These are phyloP conservation scores for Linum tenue DNA, from an alignment of 345 rosid genomes.

Conservation along the genomic window DNA sequence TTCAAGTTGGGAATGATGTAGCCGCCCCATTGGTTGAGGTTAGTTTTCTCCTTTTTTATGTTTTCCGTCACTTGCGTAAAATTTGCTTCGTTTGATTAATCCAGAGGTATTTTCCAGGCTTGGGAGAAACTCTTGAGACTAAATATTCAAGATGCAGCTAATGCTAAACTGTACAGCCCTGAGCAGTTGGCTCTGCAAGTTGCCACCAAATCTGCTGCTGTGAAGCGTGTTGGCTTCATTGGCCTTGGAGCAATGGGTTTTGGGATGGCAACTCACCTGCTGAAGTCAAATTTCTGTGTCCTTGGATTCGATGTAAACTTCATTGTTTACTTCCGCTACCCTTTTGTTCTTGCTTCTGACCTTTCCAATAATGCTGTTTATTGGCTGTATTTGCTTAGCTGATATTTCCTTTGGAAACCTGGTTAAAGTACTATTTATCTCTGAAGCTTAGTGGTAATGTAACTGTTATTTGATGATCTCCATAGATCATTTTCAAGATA, in stretches of 20 bases:
- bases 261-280: slow-evolving; percentile 86
- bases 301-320: slow-evolving; percentile 74
- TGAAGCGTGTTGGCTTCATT: slow-evolving; percentile 66
- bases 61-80: not conserved
- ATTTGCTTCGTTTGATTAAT: not conserved
- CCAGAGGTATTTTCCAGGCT: slow-evolving; percentile 29
- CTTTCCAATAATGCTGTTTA: not conserved
- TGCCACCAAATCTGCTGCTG: slow-evolving; percentile 40
- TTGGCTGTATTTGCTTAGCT: not conserved
- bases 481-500: not conserved
- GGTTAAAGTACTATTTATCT: not conserved
- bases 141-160: slow-evolving; percentile 52
- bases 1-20: slow-evolving; percentile 28
- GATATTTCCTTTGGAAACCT: not conserved
- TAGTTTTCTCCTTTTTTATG: not conserved
- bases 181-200: slow-evolving; percentile 59
- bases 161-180: slow-evolving; percentile 54
- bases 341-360: not conserved
- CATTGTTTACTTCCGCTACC: not conserved
- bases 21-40: slow-evolving; percentile 51
- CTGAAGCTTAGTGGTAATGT: not conserved
- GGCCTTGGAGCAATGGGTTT: slow-evolving; percentile 99
- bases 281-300: slow-evolving; percentile 56
- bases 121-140: slow-evolving; percentile 65
- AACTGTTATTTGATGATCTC: not conserved